Evolutionary conservation across 2,329 filamentous ascomycete species (phyloP).

Genomic region (Fusarium haematococcum): DNA sequence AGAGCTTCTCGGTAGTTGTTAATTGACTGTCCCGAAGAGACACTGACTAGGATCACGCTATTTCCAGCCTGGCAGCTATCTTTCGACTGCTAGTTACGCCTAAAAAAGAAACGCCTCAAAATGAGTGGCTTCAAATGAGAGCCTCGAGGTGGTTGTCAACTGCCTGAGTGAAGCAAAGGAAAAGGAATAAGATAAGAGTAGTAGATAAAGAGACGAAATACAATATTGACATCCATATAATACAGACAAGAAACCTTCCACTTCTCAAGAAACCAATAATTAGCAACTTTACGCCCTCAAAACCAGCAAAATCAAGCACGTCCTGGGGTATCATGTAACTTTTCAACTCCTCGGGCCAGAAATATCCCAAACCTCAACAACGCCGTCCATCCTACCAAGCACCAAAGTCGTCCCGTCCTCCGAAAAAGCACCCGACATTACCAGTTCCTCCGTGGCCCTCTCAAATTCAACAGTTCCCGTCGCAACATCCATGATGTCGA

Average conservation of each 20-base stretch:
- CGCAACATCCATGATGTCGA: slow-evolving; percentile 54
- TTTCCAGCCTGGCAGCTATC: too few species aligned
- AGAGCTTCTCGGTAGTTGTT: too few species aligned
- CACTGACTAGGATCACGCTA: too few species aligned
- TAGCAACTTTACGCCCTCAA: not conserved
- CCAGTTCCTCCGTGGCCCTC: slow-evolving; percentile 37
- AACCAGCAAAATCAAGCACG: slow-evolving; percentile 3
- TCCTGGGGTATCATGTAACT: slow-evolving; percentile 32
- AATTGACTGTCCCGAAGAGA: not conserved
- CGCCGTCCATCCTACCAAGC: slow-evolving; percentile 51
- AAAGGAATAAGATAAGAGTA: not conserved
- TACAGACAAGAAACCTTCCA: not conserved
- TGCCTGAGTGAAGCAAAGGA: not conserved
- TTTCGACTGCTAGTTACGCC: not conserved
- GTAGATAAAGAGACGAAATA: not conserved
- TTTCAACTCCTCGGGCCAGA: slow-evolving; percentile 33
- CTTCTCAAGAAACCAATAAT: not conserved
- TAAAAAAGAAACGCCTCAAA: not conserved
- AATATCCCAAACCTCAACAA: slow-evolving; percentile 51
- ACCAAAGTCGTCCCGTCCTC: slow-evolving; percentile 46
- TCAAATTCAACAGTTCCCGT: slow-evolving; percentile 50
- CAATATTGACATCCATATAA: not conserved
- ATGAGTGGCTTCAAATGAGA: not conserved
- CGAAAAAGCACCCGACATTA: slow-evolving; percentile 53
- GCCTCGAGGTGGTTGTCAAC: rapidly evolving